Evolutionary conservation across 805 yeast genomes (phyloP).

Genomic region (Nakazawaea molendinolei): DNA sequence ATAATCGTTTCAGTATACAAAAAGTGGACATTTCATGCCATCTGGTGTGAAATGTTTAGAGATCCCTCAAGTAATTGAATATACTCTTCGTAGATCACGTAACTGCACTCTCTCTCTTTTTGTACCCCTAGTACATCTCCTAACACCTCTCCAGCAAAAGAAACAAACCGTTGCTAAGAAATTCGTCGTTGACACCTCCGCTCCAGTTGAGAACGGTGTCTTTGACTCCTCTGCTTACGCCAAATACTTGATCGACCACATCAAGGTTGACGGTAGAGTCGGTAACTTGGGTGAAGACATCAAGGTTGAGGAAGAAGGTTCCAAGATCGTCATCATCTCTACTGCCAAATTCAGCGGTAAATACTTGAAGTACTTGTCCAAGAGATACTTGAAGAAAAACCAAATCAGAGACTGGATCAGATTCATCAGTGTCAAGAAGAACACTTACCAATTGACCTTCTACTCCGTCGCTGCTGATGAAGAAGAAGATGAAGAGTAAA

Average conservation of each 20-base stretch:
- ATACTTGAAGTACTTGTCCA: constrained; percentile 98
- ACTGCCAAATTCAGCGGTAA: constrained; percentile 98
- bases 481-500: constrained; percentile 89
- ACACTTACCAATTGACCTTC: constrained; percentile 96
- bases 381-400: constrained; percentile 99
- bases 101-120: constrained; percentile 12
- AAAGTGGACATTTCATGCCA: too few relatives aligned
- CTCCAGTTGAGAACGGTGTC: constrained; percentile 96
- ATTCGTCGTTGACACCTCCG: constrained; percentile 92
- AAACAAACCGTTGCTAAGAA: constrained; percentile 71
- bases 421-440: constrained; percentile 92
- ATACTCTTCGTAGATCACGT: constrained; percentile 7
- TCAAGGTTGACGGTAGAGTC: constrained; percentile 94
- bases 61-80: too few relatives aligned
- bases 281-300: constrained; percentile 97
- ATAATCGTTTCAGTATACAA: too few relatives aligned
- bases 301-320: constrained; percentile 80
- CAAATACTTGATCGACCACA: constrained; percentile 97
- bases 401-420: constrained; percentile 99
- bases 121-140: too few relatives aligned
- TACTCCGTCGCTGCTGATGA: constrained; percentile 95
- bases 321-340: constrained; percentile 82
- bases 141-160: constrained; percentile 69
- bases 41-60: too few relatives aligned
- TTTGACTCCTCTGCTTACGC: constrained; percentile 97